Percentiles rank a stretch among this genome's conserved stretches.
These are phyloP conservation scores for Candida gigantensis DNA, from an alignment of 1,139 yeast genomes.

Conservation along the genomic window DNA sequence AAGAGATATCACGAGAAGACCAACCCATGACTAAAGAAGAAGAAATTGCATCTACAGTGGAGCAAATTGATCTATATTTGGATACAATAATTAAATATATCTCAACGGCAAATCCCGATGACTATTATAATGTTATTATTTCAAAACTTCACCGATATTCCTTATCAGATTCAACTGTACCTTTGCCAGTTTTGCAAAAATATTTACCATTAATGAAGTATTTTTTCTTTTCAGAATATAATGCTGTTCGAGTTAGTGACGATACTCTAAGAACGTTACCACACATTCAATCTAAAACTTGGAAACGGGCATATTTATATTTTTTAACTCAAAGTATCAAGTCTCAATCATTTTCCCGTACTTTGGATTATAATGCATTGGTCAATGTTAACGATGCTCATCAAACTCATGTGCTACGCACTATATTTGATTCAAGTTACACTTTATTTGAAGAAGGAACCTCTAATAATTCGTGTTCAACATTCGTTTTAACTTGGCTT, in stretches of 20 bases:
- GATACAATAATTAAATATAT: slow-evolving; percentile 49
- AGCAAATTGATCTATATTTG: slow-evolving; percentile 46
- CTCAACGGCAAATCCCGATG: slow-evolving; percentile 57
- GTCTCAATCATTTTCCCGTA: slow-evolving; percentile 60
- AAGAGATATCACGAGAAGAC: slow-evolving; percentile 12
- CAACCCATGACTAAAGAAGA: slow-evolving; percentile 14
- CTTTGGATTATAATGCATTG: slow-evolving; percentile 45
- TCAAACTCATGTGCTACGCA: slow-evolving; percentile 27
- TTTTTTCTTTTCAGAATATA: slow-evolving; percentile 45
- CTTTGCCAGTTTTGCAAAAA: slow-evolving; percentile 38
- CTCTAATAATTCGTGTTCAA: slow-evolving; percentile 14
- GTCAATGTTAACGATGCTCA: slow-evolving; percentile 27
- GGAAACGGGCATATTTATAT: slow-evolving; percentile 54
- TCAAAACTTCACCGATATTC: slow-evolving; percentile 37
- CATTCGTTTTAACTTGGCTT: slow-evolving; percentile 39
- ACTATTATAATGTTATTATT: slow-evolving; percentile 44
- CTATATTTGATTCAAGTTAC: slow-evolving; percentile 35
- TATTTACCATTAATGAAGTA: slow-evolving; percentile 55
- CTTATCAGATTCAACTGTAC: slow-evolving; percentile 39
- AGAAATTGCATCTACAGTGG: slow-evolving; percentile 6
- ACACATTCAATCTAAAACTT: slow-evolving; percentile 48
- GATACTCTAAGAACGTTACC: slow-evolving; percentile 42
- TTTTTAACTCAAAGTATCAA: slow-evolving; percentile 52
- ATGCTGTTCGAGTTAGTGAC: slow-evolving; percentile 37
- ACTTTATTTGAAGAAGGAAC: slow-evolving; percentile 32